Conservation (phyloP, 2,329 filamentous ascomycete species). For the Penicillium psychrosexuale region DNA sequence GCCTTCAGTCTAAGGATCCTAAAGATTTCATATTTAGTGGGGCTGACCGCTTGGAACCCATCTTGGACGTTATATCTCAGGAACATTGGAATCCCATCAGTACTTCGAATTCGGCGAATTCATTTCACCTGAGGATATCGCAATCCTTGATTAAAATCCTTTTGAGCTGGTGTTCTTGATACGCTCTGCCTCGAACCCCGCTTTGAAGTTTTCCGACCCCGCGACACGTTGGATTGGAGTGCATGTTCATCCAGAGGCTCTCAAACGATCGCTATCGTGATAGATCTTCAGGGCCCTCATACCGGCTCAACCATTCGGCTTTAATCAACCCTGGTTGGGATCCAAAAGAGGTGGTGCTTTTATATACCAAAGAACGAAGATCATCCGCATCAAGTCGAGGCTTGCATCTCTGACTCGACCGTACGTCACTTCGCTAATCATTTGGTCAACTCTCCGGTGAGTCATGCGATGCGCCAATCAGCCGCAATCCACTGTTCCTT, state of each 20-base stretch:
- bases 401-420: conserved; percentile 20
- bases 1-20: conserved; percentile 1
- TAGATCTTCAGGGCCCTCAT: not conserved
- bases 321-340: not conserved
- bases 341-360: conserved; percentile 1
- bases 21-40: conserved; percentile 10
- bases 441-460: conserved; percentile 16
- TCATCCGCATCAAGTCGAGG: not conserved
- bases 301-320: not conserved
- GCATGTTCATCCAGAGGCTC: conserved; percentile 1
- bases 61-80: conserved; percentile 3
- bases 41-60: conserved; percentile 9
- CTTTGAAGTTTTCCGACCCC: not conserved
- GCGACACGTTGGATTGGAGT: not conserved
- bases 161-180: not conserved
- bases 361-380: conserved; percentile 8
- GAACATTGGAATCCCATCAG: not conserved
- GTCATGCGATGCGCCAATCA: conserved; percentile 20
- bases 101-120: not conserved
- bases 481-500: conserved; percentile 5
- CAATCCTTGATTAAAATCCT: not conserved
- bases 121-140: not conserved
- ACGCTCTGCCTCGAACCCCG: not conserved
- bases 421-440: conserved; percentile 20
- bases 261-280: conserved; percentile 1